Evolutionary conservation across 228 moss, liverwort and hornwort genomes (phyloP).

Genomic region (Sphagnum fallax): DNA sequence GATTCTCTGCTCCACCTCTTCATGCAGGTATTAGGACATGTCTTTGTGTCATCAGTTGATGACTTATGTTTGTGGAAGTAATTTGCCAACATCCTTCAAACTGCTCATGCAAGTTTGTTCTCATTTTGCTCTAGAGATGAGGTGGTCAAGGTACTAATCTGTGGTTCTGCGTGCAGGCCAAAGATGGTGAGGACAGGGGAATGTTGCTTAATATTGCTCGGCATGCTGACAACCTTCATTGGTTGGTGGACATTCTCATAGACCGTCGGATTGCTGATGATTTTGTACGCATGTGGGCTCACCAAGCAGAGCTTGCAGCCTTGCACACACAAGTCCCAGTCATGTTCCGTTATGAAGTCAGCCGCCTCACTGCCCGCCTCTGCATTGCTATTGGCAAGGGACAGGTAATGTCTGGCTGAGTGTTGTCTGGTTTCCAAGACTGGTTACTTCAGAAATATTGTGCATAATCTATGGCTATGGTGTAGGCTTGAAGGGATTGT

Average conservation of each 20-base stretch:
- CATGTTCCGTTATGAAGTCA: slow-evolving; percentile 88
- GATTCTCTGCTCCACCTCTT: slow-evolving; percentile 73
- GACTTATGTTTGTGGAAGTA: no score
- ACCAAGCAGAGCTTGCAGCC: slow-evolving; percentile 73
- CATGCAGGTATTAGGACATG: slow-evolving; percentile 27
- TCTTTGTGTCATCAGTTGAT: no score
- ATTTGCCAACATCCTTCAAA: no score
- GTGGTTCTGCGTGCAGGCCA: slow-evolving; percentile 20
- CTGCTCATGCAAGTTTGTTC: no score
- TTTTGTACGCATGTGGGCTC: slow-evolving; percentile 79
- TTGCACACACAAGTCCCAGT: slow-evolving; percentile 73
- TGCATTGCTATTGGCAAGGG: slow-evolving; percentile 88
- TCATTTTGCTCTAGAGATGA: no score
- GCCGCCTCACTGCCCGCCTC: slow-evolving; percentile 77
- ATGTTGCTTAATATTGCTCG: slow-evolving; percentile 60
- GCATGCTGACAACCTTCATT: slow-evolving; percentile 80
- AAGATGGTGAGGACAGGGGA: slow-evolving; percentile 53
- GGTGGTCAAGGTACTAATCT: no score
- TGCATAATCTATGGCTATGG: no score
- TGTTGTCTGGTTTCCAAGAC: no score
- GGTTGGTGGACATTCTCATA: slow-evolving; percentile 79
- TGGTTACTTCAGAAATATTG: no score
- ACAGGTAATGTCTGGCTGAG: slow-evolving; percentile 25
- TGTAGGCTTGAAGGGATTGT: no score
- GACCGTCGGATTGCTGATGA: slow-evolving; percentile 72